phyloP scores from a whole-genome alignment of 2,329 filamentous ascomycete genomes.

The Periconia macrospinosa region DNA sequence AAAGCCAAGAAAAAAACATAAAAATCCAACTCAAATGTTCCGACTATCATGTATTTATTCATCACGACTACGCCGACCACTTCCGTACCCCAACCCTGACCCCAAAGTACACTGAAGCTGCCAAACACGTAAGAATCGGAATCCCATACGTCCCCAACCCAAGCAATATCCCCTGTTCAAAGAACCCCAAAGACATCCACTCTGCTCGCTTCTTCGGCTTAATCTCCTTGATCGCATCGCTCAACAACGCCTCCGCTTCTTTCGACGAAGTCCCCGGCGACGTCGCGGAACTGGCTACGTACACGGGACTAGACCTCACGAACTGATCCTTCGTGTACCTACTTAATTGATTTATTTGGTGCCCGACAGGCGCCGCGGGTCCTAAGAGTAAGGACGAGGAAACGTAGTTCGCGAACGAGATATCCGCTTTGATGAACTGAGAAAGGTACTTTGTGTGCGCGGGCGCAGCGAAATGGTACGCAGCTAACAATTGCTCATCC shows the following conservation, averaged over 20 bases:
- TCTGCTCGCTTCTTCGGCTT: conserved; percentile 37
- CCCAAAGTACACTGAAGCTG: conserved; percentile 28
- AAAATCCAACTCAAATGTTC: no score
- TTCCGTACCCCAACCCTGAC: conserved; percentile 26
- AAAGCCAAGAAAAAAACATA: no score
- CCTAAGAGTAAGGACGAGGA: conserved; percentile 56
- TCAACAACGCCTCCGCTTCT: conserved; percentile 15
- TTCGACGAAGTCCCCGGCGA: conserved; percentile 16
- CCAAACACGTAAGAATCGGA: conserved; percentile 32
- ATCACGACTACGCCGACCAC: conserved; percentile 1
- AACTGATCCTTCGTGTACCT: conserved; percentile 26
- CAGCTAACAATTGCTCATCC: conserved; percentile 44
- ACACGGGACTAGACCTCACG: conserved; percentile 17
- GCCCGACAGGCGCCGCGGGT: conserved; percentile 22
- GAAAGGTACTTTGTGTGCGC: conserved; percentile 60
- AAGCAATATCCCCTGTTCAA: conserved; percentile 37
- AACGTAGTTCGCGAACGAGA: conserved; percentile 61
- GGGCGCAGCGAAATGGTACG: conserved; percentile 57
- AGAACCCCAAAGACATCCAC: conserved; percentile 31
- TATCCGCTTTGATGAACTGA: conserved; percentile 56
- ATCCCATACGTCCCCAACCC: conserved; percentile 40
- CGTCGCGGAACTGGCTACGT: conserved; percentile 11
- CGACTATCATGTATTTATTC: no score
- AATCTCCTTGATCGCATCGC: conserved; percentile 26
- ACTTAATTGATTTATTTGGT: conserved; percentile 17